Base-by-base conservation (phyloP, 164 flowering plant species). In the Euptelea pleiosperma region DNA sequence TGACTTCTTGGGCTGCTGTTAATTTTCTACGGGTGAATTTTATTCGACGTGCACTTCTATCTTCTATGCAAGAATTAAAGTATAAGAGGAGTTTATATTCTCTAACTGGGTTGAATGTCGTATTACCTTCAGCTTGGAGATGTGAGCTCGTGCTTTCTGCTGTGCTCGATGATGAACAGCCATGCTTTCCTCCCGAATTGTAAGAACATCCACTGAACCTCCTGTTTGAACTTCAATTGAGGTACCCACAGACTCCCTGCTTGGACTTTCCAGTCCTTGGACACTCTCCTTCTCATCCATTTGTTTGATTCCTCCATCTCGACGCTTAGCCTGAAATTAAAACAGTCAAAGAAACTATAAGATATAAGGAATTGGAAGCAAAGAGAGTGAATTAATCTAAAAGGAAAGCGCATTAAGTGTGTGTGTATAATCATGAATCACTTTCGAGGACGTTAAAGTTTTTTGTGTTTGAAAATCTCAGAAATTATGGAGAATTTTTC, bases 201-300 rank as follows among this genome's bases (percentile, higher is more conserved):
- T 65, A 66, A 67, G 57, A 29, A 54, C 66, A 46, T 75, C 77
- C 5, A 69, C 55, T 9, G 94, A 86, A 62, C 82, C 73, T 12
- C 85, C 91, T 6, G 84, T 80, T 70, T 82, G 94, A 66, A 79
- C 94, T 82, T 83, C 89, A 39, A 89, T 33, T 34, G 89, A 85
- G 53, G 91, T 84, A 33, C 81, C 82, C 11, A 80, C 29, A 26
- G 91, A 85, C 50, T 76, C 81, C 42, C 67, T 41, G 57, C 79
- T 68, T 55, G 76, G 82, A 66, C 71, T 82, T 53, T 58, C 75
- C 24, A 12, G 41, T 62, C 26, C 77, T 30, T 37, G 49, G 39
- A 24, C 37, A 34, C 22, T 58, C 39, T 71, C 71, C 41, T 36
- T 54, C 8, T 29, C 61, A 47, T 35, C 49, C 39, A 45, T 60